Base-by-base conservation (phyloP, 2,329 filamentous ascomycete genomes). In the Diaporthe sp. region DNA sequence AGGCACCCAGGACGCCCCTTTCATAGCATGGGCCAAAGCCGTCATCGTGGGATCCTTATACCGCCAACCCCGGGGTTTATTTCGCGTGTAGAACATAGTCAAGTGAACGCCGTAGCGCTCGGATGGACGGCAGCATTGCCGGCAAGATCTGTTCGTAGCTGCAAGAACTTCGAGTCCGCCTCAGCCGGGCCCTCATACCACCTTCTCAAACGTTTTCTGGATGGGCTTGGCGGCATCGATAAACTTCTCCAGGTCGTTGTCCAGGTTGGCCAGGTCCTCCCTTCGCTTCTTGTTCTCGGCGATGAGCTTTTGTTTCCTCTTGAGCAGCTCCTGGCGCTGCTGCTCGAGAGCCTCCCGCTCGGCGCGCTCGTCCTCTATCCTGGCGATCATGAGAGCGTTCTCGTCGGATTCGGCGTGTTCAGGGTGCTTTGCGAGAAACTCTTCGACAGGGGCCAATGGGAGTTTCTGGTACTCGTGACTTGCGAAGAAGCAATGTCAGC, bases 161-260 rank as follows among this genome's bases (percentile, higher is more conserved):
- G 34, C 31, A 31, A 42, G 37, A 39, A 42, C 19, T 15, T 61
- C n/a, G 65, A n/a, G 8, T 15, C 13, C 22, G 65, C 25, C 12
- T 12, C n/a, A 10, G n/a, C 8, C 1, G 9, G 49, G n/a, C 12
- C 34, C 60, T 87, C 84, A 90, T 9, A 85, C 87, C 22, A 90
- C 93, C 83, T 95, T 96, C 81, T 96, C 94, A 79, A 98, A 95
- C 2, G 94, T 91, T 82, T 93, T 94, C 84, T 96, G 93, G 75
- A 98, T 97, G 0, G 95, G 95, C 88, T 96, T 96, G 70, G 95
- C 95, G 68, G 94, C 94, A 84, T 97, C 95, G 80, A 98, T 96
- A 82, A 98, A 98, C 81, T 94, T 96, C 85, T 98, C 97, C 75
- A 98, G 87, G 84, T 98, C 95, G 81, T 94, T 94, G 80, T 99